A percentile compares a stretch with the other conserved stretches of the same genome.
Evolutionary conservation across 306 rosid species (phyloP).

Genomic region (Cotoneaster glaucophyllus): DNA sequence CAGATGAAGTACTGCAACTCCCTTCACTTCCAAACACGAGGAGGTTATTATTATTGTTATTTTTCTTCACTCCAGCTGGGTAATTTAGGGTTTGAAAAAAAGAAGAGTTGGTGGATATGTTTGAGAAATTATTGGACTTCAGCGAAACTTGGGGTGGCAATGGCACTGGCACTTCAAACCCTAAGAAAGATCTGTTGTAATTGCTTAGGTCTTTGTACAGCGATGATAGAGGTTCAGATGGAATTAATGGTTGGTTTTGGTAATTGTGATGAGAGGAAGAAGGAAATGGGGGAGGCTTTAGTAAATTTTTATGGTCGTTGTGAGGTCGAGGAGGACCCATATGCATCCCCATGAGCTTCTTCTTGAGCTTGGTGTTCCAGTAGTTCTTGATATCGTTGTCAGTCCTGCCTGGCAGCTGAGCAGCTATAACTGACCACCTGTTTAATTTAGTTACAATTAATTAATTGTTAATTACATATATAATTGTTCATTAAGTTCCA

Average conservation of each 20-base stretch:
- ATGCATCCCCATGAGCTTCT: conserved; percentile 59
- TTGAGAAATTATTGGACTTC: conserved; percentile 20
- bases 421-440: conserved; percentile 96
- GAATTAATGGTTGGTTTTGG: background rate
- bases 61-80: conserved; percentile 15
- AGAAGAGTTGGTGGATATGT: conserved; percentile 11
- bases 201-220: conserved; percentile 15
- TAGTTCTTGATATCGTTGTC: conserved; percentile 94
- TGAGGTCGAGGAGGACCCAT: conserved; percentile 17
- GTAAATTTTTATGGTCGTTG: background rate
- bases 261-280: background rate
- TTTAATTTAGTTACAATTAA: background rate
- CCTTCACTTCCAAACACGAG: conserved; percentile 61
- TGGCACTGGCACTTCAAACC: conserved; percentile 12
- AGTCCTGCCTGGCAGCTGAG: conserved; percentile 86
- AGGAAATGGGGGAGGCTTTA: background rate
- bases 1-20: conserved; percentile 67
- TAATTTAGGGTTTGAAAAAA: conserved; percentile 40
- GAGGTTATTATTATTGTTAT: conserved; percentile 13
- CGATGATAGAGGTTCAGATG: conserved; percentile 14
- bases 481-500: background rate
- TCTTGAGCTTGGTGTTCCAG: conserved; percentile 96
- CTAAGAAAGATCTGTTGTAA: conserved; percentile 21
- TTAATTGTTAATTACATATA: background rate
- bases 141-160: background rate